Base-by-base conservation (phyloP, 1,139 yeast genomes). In the Geotrichum citri-aurantii region DNA sequence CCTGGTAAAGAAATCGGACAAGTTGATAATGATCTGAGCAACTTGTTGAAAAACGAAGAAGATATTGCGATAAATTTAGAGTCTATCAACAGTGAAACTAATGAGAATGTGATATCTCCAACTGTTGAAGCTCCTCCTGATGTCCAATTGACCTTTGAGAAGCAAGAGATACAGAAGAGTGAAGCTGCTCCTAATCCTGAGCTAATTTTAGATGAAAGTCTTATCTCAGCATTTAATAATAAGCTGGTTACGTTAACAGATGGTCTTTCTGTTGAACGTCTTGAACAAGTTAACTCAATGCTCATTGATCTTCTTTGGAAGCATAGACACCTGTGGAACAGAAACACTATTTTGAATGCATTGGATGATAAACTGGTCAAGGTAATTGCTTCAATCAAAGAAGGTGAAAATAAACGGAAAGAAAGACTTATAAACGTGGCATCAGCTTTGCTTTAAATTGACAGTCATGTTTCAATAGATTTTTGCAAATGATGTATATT, bases 231-330 rank as follows among this genome's bases (percentile, higher is more conserved):
- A 1, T 66, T 79, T 23, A 63, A 71, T 37, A 26, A 63, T 0
- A 54, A 61, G 47, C 69, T 85, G 7, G 70, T 78, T 11, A 57
- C 59, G 0, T 65, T 64, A 23, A 82, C 95, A 0, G 76, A 74
- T 14, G 77, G 76, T 23, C 78, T 77, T 63, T 81, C 83, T 2
- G 78, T 93, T n/a, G 95, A 88, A 60, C 77, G 79, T 61, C 75
- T 93, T 47, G 97, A 93, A 72, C 81, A 81, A 54, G 72, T 86
- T 14, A 86, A 86, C 76, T 85, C 98, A 3, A 77, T 79, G 52
- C 71, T 91, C 54, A 83, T 88, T 76, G 93, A 88, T 56, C 77
- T 85, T 14, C 79, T 88, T 2, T 93, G 97, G 97, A 73, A 76
- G 11, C 81, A 82, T 63, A 78, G 96, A 57, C 73, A 77, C 55